Evolutionary conservation across 2,329 filamentous ascomycete genomes (phyloP).

Genomic region (Orbilia quercus): DNA sequence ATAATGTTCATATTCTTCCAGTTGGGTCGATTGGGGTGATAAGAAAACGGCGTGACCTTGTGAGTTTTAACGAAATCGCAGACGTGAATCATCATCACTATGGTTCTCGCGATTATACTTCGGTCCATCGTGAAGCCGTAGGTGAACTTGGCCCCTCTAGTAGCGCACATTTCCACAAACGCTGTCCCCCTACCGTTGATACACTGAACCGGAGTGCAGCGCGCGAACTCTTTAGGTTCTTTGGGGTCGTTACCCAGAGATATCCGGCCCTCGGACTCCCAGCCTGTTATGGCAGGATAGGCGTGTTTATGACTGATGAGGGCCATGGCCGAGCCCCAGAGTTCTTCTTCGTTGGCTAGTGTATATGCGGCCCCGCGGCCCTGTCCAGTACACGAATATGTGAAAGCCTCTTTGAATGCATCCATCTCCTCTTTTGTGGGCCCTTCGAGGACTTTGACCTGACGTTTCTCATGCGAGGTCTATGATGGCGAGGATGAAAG

Average conservation of each 20-base stretch:
- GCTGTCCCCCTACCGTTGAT: not conserved
- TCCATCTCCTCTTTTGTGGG: constrained; percentile 13
- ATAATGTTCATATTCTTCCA: not conserved
- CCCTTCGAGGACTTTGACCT: constrained; percentile 1
- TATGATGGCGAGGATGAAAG: not conserved
- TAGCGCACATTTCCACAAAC: not conserved
- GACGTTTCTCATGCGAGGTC: constrained; percentile 8
- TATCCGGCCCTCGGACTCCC: constrained; percentile 27
- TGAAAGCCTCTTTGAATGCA: constrained; percentile 13
- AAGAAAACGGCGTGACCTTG: not conserved
- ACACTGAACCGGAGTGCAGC: constrained; percentile 33
- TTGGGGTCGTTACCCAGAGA: constrained; percentile 14
- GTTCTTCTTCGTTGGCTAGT: constrained; percentile 20
- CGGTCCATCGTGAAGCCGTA: constrained; percentile 18
- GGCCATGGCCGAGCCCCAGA: constrained; percentile 2
- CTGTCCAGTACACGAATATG: too few species aligned
- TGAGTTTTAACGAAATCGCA: not conserved
- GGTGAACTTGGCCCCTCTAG: not conserved
- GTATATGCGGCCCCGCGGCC: too few species aligned
- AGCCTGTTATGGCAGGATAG: constrained; percentile 19
- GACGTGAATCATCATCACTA: not conserved
- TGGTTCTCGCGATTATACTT: not conserved
- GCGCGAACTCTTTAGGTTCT: constrained; percentile 15
- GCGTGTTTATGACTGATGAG: constrained; percentile 1
- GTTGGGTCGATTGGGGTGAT: constrained; percentile 3